These are phyloP conservation scores for Podospora pseudopauciseta DNA, from an alignment of 495 filamentous ascomycete species.

Conservation along the genomic window DNA sequence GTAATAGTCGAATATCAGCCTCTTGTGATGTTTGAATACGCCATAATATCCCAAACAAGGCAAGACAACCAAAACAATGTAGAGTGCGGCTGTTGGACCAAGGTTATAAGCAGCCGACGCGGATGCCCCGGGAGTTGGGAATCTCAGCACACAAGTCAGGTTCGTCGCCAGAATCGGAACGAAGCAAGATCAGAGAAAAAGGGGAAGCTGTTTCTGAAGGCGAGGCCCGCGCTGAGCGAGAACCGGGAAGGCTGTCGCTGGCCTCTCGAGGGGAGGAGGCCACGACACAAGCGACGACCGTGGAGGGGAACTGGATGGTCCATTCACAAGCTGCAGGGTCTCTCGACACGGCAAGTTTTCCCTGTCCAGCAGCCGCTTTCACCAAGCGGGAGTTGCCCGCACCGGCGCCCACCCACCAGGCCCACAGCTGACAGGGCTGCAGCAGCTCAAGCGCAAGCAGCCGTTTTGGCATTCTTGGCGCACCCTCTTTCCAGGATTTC, in stretches of 20 bases:
- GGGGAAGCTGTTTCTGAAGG: not conserved
- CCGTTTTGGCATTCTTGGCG: not conserved
- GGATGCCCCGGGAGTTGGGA: not conserved
- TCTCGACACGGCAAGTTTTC: not conserved
- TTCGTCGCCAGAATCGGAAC: not conserved
- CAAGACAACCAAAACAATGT: not conserved
- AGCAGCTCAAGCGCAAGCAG: not conserved
- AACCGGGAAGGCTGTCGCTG: conserved; percentile 1
- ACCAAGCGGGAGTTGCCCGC: no score
- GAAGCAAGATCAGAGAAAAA: not conserved
- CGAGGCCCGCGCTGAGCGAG: not conserved
- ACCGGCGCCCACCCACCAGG: not conserved
- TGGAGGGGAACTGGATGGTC: no score
- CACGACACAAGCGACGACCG: not conserved
- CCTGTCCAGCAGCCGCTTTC: no score
- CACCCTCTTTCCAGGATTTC: not conserved
- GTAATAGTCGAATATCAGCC: not conserved
- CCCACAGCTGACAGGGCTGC: not conserved
- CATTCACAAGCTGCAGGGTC: not conserved
- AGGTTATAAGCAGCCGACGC: not conserved
- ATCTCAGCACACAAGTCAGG: not conserved
- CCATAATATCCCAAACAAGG: not conserved
- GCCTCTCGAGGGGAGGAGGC: not conserved
- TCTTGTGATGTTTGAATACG: not conserved
- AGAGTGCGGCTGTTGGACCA: not conserved